phyloP scores from a whole-genome alignment of 495 filamentous ascomycete species.

The Lasiosphaeria ovina region DNA sequence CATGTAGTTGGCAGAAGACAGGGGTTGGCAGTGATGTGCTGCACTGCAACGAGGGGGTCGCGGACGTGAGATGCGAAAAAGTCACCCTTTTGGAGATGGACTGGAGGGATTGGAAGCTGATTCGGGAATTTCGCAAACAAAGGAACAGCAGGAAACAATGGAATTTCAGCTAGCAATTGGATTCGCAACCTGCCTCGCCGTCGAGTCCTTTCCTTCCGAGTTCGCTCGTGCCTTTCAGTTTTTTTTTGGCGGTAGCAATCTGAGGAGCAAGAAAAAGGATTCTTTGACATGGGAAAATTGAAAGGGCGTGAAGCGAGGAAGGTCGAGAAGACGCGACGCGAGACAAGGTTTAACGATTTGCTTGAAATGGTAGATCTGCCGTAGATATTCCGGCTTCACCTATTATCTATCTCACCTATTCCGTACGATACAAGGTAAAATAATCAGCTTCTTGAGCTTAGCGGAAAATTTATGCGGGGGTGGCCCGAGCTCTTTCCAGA shows the following conservation, averaged over 20 bases:
- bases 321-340: neutral
- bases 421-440: no score
- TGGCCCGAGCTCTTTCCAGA: neutral
- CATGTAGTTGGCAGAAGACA: neutral
- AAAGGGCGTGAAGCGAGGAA: neutral
- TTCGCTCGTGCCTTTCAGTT: neutral
- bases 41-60: neutral
- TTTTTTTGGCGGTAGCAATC: neutral
- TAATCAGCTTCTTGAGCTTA: neutral
- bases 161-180: constrained; percentile 14
- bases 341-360: neutral
- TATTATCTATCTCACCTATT: no score
- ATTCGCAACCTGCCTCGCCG: constrained; percentile 1
- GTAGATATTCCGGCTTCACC: neutral
- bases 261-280: neutral
- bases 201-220: neutral
- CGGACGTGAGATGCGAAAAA: neutral
- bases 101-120: neutral
- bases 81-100: neutral
- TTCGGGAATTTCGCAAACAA: constrained; percentile 1
- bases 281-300: neutral
- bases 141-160: constrained; percentile 9
- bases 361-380: no score
- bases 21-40: neutral
- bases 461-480: neutral